Evolutionary conservation across 768 basidiomycete genomes (phyloP).

Genomic region (Russula abietina): DNA sequence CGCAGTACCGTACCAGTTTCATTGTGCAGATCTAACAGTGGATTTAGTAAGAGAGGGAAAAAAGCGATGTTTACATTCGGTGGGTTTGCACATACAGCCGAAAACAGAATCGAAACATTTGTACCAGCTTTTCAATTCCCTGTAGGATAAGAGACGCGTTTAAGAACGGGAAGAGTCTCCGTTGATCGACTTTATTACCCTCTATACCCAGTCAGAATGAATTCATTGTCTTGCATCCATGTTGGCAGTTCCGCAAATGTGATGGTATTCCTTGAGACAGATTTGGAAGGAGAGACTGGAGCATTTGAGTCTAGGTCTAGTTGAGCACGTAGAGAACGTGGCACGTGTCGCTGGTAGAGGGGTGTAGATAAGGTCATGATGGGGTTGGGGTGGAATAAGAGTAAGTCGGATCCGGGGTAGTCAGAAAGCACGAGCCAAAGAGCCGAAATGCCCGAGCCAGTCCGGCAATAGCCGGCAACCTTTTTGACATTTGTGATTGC

Average conservation of each 20-base stretch:
- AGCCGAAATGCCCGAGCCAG: too few species aligned
- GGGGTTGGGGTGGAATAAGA: too few species aligned
- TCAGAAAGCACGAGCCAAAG: too few species aligned
- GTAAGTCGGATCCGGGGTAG: too few species aligned
- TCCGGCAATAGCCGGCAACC: too few species aligned
- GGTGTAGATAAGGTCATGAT: conserved; percentile 3
- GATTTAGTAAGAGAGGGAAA: conserved; percentile 17
- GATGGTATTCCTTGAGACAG: conserved; percentile 29
- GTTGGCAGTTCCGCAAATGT: conserved; percentile 55
- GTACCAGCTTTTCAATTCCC: conserved; percentile 54
- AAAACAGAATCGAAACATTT: conserved; percentile 60
- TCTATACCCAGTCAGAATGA: conserved; percentile 63
- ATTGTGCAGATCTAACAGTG: conserved; percentile 61
- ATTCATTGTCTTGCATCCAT: conserved; percentile 73
- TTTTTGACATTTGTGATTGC: background rate
- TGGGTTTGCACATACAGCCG: conserved; percentile 47
- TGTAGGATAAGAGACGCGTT: conserved; percentile 27
- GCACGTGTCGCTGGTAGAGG: conserved; percentile 6
- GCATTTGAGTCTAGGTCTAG: background rate
- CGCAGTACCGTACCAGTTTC: conserved; percentile 52
- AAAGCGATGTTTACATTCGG: background rate
- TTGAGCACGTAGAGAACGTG: conserved; percentile 3
- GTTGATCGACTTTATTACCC: conserved; percentile 38
- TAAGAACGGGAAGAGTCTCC: background rate
- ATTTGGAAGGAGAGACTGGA: background rate